Conservation (phyloP, 2,329 filamentous ascomycete genomes). For the Diaporthe humulicola region DNA sequence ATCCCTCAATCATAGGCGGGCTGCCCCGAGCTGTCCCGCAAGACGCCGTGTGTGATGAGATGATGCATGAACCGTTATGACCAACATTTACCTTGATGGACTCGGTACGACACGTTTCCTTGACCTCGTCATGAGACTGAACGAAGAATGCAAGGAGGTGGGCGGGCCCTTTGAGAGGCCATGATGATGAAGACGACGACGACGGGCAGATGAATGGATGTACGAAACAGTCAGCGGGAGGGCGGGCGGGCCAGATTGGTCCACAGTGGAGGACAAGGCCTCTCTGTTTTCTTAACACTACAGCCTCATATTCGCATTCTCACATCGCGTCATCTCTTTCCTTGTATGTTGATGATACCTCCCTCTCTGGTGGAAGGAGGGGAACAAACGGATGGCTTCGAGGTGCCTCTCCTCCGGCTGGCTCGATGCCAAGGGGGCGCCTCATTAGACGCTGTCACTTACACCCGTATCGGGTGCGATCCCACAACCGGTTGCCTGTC, state of each 20-base stretch:
- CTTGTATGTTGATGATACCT: constrained; percentile 40
- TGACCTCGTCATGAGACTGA: constrained; percentile 11
- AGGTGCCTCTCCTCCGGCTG: constrained; percentile 22
- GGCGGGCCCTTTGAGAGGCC: constrained; percentile 8
- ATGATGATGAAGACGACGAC: constrained; percentile 22
- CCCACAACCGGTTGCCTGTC: constrained; percentile 30
- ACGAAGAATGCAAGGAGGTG: not conserved
- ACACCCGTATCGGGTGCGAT: constrained; percentile 26
- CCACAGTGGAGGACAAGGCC: constrained; percentile 20
- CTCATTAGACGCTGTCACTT: constrained; percentile 12
- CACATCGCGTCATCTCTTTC: constrained; percentile 31
- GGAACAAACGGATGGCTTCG: constrained; percentile 4
- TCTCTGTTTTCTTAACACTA: constrained; percentile 4
- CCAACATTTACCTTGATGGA: constrained; percentile 30
- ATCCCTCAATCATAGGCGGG: not conserved
- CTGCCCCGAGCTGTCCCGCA: constrained; percentile 6
- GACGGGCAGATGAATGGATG: constrained; percentile 20
- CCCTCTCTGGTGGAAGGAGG: constrained; percentile 27
- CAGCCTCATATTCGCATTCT: constrained; percentile 27
- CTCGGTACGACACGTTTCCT: constrained; percentile 27
- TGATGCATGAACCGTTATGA: constrained; percentile 38
- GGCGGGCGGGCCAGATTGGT: not conserved
- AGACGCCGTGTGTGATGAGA: constrained; percentile 29
- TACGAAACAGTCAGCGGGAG: constrained; percentile 6
- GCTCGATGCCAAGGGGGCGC: constrained; percentile 31